Percentiles rank a stretch among this genome's conserved stretches.
These are phyloP conservation scores for Fraxinus baroniana DNA, from an alignment of 305 asterid species.

Conservation along the genomic window DNA sequence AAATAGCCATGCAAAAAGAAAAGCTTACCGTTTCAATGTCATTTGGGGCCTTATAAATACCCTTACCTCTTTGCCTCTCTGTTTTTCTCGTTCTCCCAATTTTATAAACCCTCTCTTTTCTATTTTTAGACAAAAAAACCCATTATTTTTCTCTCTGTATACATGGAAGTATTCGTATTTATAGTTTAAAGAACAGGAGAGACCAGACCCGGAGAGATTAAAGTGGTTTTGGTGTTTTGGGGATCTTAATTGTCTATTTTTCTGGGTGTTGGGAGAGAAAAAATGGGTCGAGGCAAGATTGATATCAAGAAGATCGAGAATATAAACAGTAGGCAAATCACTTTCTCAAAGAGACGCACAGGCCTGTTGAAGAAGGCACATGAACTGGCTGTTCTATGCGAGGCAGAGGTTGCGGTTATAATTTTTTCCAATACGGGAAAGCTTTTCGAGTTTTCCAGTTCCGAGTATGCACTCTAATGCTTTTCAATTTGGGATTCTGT, in stretches of 20 bases:
- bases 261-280: not conserved
- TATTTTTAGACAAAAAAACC: not conserved
- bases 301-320: slow-evolving; percentile 42
- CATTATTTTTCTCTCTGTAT: not conserved
- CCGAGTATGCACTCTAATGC: slow-evolving; percentile 12
- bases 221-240: not conserved
- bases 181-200: not conserved
- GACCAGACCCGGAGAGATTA: not conserved
- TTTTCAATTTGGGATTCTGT: not conserved
- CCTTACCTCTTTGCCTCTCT: slow-evolving; percentile 18
- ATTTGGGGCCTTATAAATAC: slow-evolving; percentile 22
- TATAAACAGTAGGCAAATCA: slow-evolving; percentile 33
- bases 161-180: not conserved
- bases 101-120: slow-evolving; percentile 17
- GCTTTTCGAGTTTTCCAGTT: slow-evolving; percentile 32
- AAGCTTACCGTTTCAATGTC: slow-evolving; percentile 36
- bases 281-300: slow-evolving; percentile 44
- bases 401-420: slow-evolving; percentile 42
- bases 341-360: slow-evolving; percentile 36
- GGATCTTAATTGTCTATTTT: not conserved
- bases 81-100: not conserved
- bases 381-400: slow-evolving; percentile 42
- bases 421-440: slow-evolving; percentile 40
- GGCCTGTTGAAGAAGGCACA: slow-evolving; percentile 35
- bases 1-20: slow-evolving; percentile 29